Evolutionary conservation across 352 stramenopile genomes (phyloP).

Genomic region (Pythium diclinum): DNA sequence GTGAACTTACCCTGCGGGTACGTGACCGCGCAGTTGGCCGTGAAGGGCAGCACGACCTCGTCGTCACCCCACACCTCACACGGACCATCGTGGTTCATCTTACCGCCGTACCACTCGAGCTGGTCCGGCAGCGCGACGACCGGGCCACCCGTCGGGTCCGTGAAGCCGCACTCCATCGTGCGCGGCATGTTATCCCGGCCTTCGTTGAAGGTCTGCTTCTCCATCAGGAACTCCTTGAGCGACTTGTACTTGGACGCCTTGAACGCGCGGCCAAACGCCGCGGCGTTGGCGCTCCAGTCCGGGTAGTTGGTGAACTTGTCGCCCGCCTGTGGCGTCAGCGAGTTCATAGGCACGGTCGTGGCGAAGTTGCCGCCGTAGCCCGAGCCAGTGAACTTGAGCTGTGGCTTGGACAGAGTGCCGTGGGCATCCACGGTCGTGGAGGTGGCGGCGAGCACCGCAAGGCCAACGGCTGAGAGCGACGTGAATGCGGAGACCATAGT

Average conservation of each 20-base stretch:
- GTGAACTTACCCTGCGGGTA: slow-evolving; percentile 39
- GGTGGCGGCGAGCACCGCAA: background rate
- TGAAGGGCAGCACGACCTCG: slow-evolving; percentile 29
- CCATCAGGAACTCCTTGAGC: slow-evolving; percentile 40
- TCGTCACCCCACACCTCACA: slow-evolving; percentile 51
- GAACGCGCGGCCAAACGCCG: slow-evolving; percentile 24
- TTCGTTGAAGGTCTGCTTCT: slow-evolving; percentile 31
- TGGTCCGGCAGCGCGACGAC: slow-evolving; percentile 30
- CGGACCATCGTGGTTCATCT: slow-evolving; percentile 36
- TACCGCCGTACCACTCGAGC: slow-evolving; percentile 44
- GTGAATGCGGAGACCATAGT: slow-evolving; percentile 7
- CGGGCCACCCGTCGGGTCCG: slow-evolving; percentile 33
- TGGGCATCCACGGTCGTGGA: slow-evolving; percentile 1
- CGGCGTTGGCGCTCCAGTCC: slow-evolving; percentile 6
- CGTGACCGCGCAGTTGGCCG: slow-evolving; percentile 36
- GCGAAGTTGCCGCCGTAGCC: slow-evolving; percentile 18
- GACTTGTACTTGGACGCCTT: slow-evolving; percentile 41
- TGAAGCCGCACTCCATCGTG: slow-evolving; percentile 42
- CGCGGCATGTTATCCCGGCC: slow-evolving; percentile 17
- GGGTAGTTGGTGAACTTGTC: slow-evolving; percentile 7
- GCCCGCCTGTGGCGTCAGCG: background rate
- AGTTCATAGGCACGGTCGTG: background rate
- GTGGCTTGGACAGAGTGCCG: slow-evolving; percentile 11
- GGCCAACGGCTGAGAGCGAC: background rate
- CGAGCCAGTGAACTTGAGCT: slow-evolving; percentile 8